Evolutionary conservation across 1,139 yeast genomes (phyloP).

Genomic region (Saccharomyces hybrid): DNA sequence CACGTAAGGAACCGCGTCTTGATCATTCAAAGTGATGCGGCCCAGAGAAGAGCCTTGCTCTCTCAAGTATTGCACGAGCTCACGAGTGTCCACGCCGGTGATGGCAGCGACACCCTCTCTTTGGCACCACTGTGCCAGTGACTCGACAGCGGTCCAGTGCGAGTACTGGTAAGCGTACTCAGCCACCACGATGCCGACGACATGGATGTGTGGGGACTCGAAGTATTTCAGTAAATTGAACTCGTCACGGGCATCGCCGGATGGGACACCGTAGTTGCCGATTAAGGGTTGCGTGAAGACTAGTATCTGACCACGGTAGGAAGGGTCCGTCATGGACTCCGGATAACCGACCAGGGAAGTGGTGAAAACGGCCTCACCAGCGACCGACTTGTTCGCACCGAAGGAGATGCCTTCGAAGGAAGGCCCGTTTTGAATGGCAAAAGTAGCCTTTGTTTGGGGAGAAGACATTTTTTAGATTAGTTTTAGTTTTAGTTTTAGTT

Average conservation of each 20-base stretch:
- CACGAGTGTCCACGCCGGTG: conserved; percentile 94
- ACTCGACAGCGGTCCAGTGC: conserved; percentile 98
- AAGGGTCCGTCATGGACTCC: conserved; percentile 97
- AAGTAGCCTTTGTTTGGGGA: conserved; percentile 55
- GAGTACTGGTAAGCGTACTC: conserved; percentile 92
- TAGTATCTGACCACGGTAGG: conserved; percentile 89
- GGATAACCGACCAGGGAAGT: conserved; percentile 97
- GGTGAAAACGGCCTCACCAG: conserved; percentile 97
- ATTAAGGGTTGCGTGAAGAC: conserved; percentile 95
- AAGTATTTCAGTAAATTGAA: conserved; percentile 79
- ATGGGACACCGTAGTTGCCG: conserved; percentile 97
- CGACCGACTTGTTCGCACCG: conserved; percentile 84
- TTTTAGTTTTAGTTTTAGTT: conserved; percentile 16
- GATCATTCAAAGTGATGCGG: conserved; percentile 81
- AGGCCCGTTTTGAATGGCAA: conserved; percentile 89
- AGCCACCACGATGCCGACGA: conserved; percentile 92
- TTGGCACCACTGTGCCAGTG: conserved; percentile 90
- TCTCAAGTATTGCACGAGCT: conserved; percentile 83
- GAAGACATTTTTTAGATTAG: conserved; percentile 5
- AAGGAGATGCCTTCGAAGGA: conserved; percentile 87
- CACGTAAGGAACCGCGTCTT: conserved; percentile 51
- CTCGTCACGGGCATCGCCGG: conserved; percentile 70
- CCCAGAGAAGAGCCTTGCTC: conserved; percentile 94
- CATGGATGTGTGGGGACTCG: conserved; percentile 86
- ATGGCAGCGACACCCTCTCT: conserved; percentile 95